Base-by-base conservation (phyloP, 768 basidiomycete genomes). In the Amanita pseudoporphyria region DNA sequence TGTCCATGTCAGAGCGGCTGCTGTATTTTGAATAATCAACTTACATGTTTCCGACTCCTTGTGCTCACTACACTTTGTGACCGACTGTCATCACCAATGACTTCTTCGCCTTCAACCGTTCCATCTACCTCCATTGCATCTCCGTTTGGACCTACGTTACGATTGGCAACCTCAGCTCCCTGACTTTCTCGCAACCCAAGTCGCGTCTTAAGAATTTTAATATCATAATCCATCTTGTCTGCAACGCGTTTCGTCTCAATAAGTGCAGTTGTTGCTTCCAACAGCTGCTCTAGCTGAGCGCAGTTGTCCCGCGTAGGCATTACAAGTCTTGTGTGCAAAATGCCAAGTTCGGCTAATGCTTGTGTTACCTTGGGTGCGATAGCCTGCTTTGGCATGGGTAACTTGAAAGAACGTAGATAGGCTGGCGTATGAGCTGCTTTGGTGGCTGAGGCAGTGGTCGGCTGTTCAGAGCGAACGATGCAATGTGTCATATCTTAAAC, bases 241-340 rank as follows among this genome's bases (percentile, higher is more conserved):
- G 89, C 78, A 10, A 81, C 69, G 57, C 87, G 84, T 73, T 97
- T 98, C 55, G 81, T 84, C 58, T 97, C 90, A n/a, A 95, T 74
- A 58, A 97, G 66, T 10, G 77, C 71, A 3, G 74, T 75, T 1
- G 88, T 78, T 3, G 85, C 80, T 4, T 84, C 81, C 39, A 94
- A 59, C 13, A 98, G 65, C 12, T 72, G 69, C 53, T 96, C 92
- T 16, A 93, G 71, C 56, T 77, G 78, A 46, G 76, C 71, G 47
- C 83, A 72, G 55, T 92, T 96, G 21, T 82, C 81, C 33, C 81
- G 75, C 2, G 96, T 97, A 14, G 96, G 96, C 92, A 98, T 97
- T 53, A 95, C 87, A 44, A 99, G 75, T 9, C 86, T 80, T 13
- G 75, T 76, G 49, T 81, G 72, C 13, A 76, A 74, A 9, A 96